Evolutionary conservation across 164 flowering plant genomes (phyloP), one percentile per base, ranked within the genome.

Genomic region (Liquidambar formosana): DNA sequence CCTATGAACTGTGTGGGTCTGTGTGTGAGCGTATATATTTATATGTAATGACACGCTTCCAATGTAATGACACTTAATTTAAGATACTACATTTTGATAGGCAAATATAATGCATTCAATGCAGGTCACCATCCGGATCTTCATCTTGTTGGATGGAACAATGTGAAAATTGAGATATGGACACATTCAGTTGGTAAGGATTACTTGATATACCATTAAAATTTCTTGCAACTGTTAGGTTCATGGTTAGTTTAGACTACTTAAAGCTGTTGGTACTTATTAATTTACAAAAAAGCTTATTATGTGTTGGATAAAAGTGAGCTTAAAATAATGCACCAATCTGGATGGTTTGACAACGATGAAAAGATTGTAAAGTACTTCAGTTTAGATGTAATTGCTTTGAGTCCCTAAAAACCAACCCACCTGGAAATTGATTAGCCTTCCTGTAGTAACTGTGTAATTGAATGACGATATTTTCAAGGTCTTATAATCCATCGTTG

Each of bases 81-180:
- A 21, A 27, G 14, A 41, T 57, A 10, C 11, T 25, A 18, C 13
- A 38, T 44, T 47, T 33, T 28, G 16, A n/a, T 26, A n/a, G 33
- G 58, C 54, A 51, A 15, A 21, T 8, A 26, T 56, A 27, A 46
- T 71, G 66, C 41, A 12, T 77, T 53, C 27, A 15, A 51, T 81
- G 80, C 89, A 94, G 97, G 93, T 68, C 98, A 94, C 77, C 97
- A 94, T 78, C 98, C 98, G 12, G 97, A 94, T 80, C 92, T 94
- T 73, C 98, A 94, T 79, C 97, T 94, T 68, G 88, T 87, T 71
- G 89, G 95, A 25, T 94, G 98, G 98, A 92, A 94, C 79, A 90
- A 88, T 69, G 88, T 90, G 13, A 86, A 78, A 66, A 83, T 94
- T 68, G 96, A 94, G 65, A 89, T 94, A 71, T 92, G 97, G 93